Conservation (phyloP, 129 eudicot species). For the Flaveria bidentis region DNA sequence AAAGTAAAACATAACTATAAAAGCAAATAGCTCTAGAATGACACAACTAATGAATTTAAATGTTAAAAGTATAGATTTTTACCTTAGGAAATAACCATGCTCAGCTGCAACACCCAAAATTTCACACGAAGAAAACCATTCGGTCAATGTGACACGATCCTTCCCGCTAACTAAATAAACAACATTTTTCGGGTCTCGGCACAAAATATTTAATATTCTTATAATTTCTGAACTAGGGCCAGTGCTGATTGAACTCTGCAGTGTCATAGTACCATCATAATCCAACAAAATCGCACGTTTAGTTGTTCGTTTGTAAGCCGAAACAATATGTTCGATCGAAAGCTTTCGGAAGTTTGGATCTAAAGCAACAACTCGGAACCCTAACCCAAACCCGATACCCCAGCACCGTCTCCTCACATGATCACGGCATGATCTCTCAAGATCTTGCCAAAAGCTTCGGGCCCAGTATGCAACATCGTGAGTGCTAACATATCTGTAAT, state of each 20-base stretch:
- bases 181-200: slow-evolving; percentile 74
- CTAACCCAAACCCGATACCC: slow-evolving; percentile 95
- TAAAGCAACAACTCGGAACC: slow-evolving; percentile 80
- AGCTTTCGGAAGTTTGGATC: slow-evolving; percentile 84
- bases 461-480: slow-evolving; percentile 97
- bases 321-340: slow-evolving; percentile 78
- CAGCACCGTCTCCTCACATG: slow-evolving; percentile 84
- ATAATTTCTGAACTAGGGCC: slow-evolving; percentile 62
- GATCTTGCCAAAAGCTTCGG: slow-evolving; percentile 80
- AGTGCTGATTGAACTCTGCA: slow-evolving; percentile 52
- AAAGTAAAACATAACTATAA: background rate
- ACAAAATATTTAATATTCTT: slow-evolving; percentile 57
- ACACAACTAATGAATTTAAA: background rate
- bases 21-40: slow-evolving; percentile 1
- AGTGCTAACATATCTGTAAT: slow-evolving; percentile 74
- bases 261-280: slow-evolving; percentile 72
- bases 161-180: slow-evolving; percentile 88
- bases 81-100: slow-evolving; percentile 93
- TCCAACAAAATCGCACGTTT: slow-evolving; percentile 84
- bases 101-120: slow-evolving; percentile 83
- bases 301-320: slow-evolving; percentile 78
- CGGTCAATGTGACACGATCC: slow-evolving; percentile 58
- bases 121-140: slow-evolving; percentile 84
- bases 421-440: slow-evolving; percentile 82
- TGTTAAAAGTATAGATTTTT: background rate